Conservation (phyloP, 2,329 filamentous ascomycete species). For the Coniochaeta sp. region DNA sequence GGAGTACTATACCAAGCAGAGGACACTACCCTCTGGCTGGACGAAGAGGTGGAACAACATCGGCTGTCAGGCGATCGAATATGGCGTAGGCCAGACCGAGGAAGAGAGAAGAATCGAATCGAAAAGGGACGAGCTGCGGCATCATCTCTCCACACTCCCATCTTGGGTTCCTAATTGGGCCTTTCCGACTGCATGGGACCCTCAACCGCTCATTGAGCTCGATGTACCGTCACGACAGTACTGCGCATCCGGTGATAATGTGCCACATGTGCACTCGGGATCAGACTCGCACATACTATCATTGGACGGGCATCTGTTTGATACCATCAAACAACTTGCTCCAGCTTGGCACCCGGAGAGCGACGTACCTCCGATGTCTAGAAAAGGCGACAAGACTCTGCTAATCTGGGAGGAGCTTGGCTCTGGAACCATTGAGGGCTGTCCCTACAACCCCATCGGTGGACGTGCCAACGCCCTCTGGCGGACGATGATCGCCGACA, state of each 20-base stretch:
- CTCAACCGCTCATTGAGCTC: constrained; percentile 6
- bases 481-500: constrained; percentile 5
- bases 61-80: constrained; percentile 4
- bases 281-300: constrained; percentile 1
- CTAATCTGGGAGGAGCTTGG: constrained; percentile 4
- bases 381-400: constrained; percentile 2
- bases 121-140: background rate
- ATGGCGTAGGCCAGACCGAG: background rate
- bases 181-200: constrained; percentile 3
- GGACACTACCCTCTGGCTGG: constrained; percentile 7
- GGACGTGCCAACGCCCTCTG: constrained; percentile 6
- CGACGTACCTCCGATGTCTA: constrained; percentile 2
- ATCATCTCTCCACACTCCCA: constrained; percentile 4
- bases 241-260: background rate
- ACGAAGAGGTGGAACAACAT: constrained; percentile 9
- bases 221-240: background rate
- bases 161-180: constrained; percentile 11
- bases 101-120: background rate
- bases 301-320: constrained; percentile 3
- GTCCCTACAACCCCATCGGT: constrained; percentile 3
- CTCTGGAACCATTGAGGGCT: background rate
- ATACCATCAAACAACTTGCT: constrained; percentile 4
- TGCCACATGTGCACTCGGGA: background rate
- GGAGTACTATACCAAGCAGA: constrained; percentile 4
- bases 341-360: constrained; percentile 5